Evolutionary conservation across 805 yeast species (phyloP), one percentile per base, ranked within the genome.

Genomic region (Cyberlindnera xishuangbannaensis): DNA sequence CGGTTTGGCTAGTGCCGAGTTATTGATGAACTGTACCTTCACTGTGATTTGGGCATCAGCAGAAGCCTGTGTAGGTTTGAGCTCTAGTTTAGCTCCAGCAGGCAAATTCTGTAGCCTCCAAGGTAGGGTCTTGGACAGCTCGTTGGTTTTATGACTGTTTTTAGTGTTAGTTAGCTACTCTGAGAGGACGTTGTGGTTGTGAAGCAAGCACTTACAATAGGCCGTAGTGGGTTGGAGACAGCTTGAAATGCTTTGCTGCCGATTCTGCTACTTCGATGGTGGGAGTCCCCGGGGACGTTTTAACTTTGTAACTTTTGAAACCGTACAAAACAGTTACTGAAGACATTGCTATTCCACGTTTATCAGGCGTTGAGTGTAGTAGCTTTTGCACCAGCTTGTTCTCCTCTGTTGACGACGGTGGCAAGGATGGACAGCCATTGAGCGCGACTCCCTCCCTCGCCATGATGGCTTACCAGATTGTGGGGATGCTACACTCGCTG

Each of bases 81-180:
- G 40, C 7, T 51, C 50, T 22, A 71, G 35, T 28, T 65, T 70
- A 13, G 61, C 64, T 10, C 76, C 76, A 6, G 59, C 51, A 2
- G 74, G 69, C 14, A 71, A 41, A 32, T 64, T 63, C 12, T 64
- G 44, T 13, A 69, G 45, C 37, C 75, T 55, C 39, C 65, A 48
- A 1, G 76, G 75, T 21, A 69, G 37, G 22, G 64, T 58, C 12
- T 59, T 41, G 5, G 67, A 61, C 15, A 70, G 33, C 6, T 46
- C 44, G 1, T 48, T 50, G 21, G 48, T 55, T 5, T 61, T 59
- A 35, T 65, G 64, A 18, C 50, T 45, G 22, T n/a, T 13, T 18
- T 10, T 9, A 14, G n/a, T 8, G 28, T 29, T 26, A 31, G 31
- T 30, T 17, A 11, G 14, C 6, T 6, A 7, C 11, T 15, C n/a